Percentiles rank a stretch among this genome's conserved stretches.
Evolutionary conservation across 495 filamentous ascomycete genomes (phyloP).

Genomic region (Penicillium turbatum): DNA sequence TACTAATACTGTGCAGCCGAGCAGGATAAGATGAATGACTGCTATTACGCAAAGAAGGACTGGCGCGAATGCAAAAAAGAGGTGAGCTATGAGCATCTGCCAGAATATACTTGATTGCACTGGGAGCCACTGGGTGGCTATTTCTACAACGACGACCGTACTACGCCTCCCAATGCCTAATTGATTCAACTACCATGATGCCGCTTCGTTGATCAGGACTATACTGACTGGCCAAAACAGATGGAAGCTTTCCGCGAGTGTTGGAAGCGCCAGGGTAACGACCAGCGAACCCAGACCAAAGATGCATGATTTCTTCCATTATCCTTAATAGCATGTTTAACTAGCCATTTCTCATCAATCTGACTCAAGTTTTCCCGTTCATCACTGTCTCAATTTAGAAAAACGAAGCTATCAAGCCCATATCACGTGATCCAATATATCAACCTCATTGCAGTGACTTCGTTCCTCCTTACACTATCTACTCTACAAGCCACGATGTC

Average conservation of each 20-base stretch:
- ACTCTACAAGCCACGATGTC: slow-evolving; percentile 21
- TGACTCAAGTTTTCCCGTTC: background rate
- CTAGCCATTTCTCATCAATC: background rate
- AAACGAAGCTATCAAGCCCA: background rate
- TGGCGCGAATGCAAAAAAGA: slow-evolving; percentile 87
- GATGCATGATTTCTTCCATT: slow-evolving; percentile 38
- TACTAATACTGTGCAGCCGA: slow-evolving; percentile 54
- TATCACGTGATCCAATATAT: slow-evolving; percentile 14
- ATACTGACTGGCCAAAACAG: slow-evolving; percentile 44
- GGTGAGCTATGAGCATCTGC: slow-evolving; percentile 51
- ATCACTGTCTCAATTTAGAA: background rate
- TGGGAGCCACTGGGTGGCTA: background rate
- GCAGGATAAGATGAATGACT: slow-evolving; percentile 88
- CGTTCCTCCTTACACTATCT: slow-evolving; percentile 2
- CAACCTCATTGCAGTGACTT: background rate
- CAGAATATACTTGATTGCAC: background rate
- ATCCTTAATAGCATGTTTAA: background rate
- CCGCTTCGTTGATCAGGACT: background rate
- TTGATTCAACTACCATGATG: background rate
- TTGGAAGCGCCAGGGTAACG: slow-evolving; percentile 90
- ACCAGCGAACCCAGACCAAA: slow-evolving; percentile 72
- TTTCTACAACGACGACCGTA: background rate
- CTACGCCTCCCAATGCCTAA: background rate
- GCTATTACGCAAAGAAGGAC: slow-evolving; percentile 94
- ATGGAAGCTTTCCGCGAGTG: slow-evolving; percentile 90